Evolutionary conservation across 2,329 filamentous ascomycete genomes (phyloP).

Genomic region (Penicillium sp.): DNA sequence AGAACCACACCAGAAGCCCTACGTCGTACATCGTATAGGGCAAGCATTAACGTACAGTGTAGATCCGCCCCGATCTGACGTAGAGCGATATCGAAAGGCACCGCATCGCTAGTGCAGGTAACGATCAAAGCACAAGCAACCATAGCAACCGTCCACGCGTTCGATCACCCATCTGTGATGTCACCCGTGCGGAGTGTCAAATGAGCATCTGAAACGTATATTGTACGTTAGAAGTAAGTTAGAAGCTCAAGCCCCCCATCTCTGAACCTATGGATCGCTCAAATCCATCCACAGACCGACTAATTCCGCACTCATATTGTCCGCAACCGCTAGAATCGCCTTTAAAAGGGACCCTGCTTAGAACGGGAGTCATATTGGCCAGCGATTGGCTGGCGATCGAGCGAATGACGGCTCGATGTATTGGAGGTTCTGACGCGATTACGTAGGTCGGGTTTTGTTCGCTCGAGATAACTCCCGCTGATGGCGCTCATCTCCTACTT

Average conservation of each 20-base stretch:
- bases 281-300: background rate
- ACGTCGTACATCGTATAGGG: background rate
- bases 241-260: background rate
- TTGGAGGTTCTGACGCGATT: background rate
- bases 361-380: background rate
- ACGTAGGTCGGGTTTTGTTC: constrained; percentile 5
- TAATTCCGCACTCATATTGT: background rate
- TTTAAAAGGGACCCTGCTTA: background rate
- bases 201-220: background rate
- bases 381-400: background rate
- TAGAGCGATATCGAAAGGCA: background rate
- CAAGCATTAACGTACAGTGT: background rate
- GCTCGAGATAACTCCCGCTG: background rate
- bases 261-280: background rate
- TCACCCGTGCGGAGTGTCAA: background rate
- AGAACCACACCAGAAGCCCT: background rate
- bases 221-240: background rate
- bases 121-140: background rate
- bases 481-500: background rate
- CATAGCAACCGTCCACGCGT: constrained; percentile 4
- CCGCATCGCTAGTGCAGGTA: background rate
- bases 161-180: background rate
- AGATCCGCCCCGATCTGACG: background rate
- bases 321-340: background rate
- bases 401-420: background rate